Evolutionary conservation across 2,329 filamentous ascomycete genomes (phyloP), one percentile per base, ranked within the genome.

Genomic region (Neofusicoccum parvum): DNA sequence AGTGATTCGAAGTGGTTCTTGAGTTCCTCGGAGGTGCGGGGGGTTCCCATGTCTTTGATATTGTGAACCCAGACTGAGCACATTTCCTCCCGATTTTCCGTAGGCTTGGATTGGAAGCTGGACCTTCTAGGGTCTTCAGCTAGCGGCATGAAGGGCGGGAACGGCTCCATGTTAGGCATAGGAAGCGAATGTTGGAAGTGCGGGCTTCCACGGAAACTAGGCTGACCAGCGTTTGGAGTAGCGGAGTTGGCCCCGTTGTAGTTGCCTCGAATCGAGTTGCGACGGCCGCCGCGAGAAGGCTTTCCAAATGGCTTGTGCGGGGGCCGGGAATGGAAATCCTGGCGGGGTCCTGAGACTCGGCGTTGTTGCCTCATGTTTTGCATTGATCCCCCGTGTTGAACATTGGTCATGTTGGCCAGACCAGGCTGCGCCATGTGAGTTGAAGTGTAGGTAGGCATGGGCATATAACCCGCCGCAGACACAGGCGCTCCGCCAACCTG

Each of bases 361-460:
- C 63, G 51, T 15, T 27, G 36, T 20, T 27, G 36, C 3, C 51
- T 50, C 36, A 32, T 23, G 43, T 7, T 9, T 10, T 32, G 45
- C 23, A 49, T 6, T 36, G 32, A 23, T n/a, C 14, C 51, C 36
- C 32, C 53, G 5, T 48, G 45, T 17, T 50, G 59, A 3, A 50
- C 10, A 43, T 65, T 65, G 20, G 63, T 49, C 39, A 65, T 48
- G 14, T 49, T 65, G 6, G 43, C 14, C 15, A 59, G 41, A 34
- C 14, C 10, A 5, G 34, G 27, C 10, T 27, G 51, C 5, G 36
- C 12, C 51, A 43, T 49, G 36, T 56, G 36, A 3, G 49, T 41
- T n/a, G 62, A 56, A 10, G 23, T 1, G 10, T 50, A 50, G 43
- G 14, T 3, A 34, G 46, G 14, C 7, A 49, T n/a, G 34, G 63